These are phyloP conservation scores for Coix lacrymajobi DNA, from an alignment of 176 grass and related monocot genomes.

Conservation along the genomic window DNA sequence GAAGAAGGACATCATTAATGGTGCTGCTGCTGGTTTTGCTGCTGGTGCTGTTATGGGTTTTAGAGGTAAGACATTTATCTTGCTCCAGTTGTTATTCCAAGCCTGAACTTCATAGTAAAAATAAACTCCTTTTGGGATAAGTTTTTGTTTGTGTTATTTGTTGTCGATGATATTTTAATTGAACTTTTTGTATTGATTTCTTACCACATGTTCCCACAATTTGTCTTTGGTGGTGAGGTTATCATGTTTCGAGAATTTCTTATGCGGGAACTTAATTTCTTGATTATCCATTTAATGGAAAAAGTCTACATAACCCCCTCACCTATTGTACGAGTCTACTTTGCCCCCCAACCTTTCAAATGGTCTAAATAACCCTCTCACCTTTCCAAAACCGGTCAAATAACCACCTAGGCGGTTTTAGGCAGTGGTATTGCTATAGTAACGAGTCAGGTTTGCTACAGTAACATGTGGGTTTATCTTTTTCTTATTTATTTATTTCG, in stretches of 20 bases:
- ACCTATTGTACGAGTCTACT: too few species aligned
- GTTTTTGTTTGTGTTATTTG: not conserved
- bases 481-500: too few species aligned
- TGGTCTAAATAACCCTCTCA: too few species aligned
- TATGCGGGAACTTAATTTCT: not conserved
- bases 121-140: not conserved
- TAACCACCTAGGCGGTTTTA: too few species aligned
- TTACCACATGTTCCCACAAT: not conserved
- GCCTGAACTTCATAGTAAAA: not conserved
- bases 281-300: too few species aligned
- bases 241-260: not conserved
- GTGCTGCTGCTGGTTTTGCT: slow-evolving; percentile 50
- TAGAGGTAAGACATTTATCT: slow-evolving; percentile 28
- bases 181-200: not conserved
- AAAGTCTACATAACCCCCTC: too few species aligned
- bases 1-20: slow-evolving; percentile 59
- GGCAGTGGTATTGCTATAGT: too few species aligned
- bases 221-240: not conserved
- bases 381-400: too few species aligned
- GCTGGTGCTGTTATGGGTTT: slow-evolving; percentile 42
- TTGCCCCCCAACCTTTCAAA: too few species aligned
- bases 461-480: too few species aligned
- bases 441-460: too few species aligned
- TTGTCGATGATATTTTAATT: slow-evolving; percentile 9
- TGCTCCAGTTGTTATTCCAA: not conserved